Percentiles rank a stretch among this genome's conserved stretches.
These are phyloP conservation scores for Aspergillus pseudonomiae DNA, from an alignment of 2,329 filamentous ascomycete species.

Conservation along the genomic window DNA sequence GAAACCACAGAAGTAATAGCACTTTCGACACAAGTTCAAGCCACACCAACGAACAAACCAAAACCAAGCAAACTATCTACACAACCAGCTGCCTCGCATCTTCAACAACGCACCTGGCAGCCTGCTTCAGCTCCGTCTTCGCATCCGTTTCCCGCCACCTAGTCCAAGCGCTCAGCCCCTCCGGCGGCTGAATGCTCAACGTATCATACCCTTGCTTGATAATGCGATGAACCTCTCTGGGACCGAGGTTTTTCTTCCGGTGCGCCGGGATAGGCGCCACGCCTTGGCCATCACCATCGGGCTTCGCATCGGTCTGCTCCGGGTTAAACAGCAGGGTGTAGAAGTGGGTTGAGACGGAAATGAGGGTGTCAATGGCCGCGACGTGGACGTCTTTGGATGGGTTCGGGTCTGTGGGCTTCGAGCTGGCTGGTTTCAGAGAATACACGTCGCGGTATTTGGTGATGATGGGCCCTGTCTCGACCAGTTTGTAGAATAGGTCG, in stretches of 20 bases:
- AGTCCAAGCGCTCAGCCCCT: conserved; percentile 84
- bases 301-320: conserved; percentile 47
- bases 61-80: conserved; percentile 23
- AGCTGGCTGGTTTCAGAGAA: conserved; percentile 40
- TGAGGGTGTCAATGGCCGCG: conserved; percentile 80
- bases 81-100: conserved; percentile 60
- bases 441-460: conserved; percentile 82
- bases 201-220: conserved; percentile 98
- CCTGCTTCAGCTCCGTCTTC: conserved; percentile 81
- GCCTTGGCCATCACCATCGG: conserved; percentile 22
- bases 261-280: conserved; percentile 33
- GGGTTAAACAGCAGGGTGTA: conserved; percentile 69
- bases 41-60: conserved; percentile 1
- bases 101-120: conserved; percentile 76
- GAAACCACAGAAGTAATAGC: background rate
- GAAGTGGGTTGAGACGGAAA: conserved; percentile 80
- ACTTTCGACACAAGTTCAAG: background rate
- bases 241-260: conserved; percentile 71
- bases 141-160: conserved; percentile 85
- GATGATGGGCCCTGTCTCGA: conserved; percentile 84
- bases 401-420: conserved; percentile 23
- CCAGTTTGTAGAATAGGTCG: conserved; percentile 97
- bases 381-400: conserved; percentile 40
- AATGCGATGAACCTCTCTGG: conserved; percentile 80
- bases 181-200: conserved; percentile 84